Evolutionary conservation across 441 rosid genomes (phyloP).

Genomic region (Erodium texanum): DNA sequence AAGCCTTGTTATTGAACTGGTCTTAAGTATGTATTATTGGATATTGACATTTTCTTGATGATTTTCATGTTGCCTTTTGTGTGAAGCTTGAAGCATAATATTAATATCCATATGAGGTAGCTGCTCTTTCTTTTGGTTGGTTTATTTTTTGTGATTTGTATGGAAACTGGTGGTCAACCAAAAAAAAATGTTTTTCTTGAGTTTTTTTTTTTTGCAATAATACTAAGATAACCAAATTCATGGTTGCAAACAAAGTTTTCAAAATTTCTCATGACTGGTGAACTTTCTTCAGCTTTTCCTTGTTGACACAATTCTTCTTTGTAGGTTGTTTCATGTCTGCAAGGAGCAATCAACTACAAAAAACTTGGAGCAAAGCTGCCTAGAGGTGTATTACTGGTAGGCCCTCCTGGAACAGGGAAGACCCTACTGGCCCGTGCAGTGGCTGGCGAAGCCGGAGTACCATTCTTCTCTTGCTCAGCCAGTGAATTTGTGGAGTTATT

Average conservation of each 20-base stretch:
- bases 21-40: not conserved
- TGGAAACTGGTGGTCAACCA: not conserved
- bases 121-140: not conserved
- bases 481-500: constrained; percentile 91
- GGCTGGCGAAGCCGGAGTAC: constrained; percentile 95
- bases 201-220: not conserved
- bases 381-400: constrained; percentile 81
- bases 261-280: constrained; percentile 3
- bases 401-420: constrained; percentile 98
- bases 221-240: not conserved
- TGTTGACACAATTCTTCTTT: constrained; percentile 23
- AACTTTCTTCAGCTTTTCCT: constrained; percentile 9
- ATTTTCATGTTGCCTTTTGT: not conserved
- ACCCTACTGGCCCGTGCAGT: constrained; percentile 94
- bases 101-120: not conserved
- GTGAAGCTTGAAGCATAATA: not conserved
- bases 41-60: not conserved
- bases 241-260: not conserved
- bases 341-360: constrained; percentile 78
- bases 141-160: not conserved
- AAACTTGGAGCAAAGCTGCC: constrained; percentile 87
- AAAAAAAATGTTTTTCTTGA: not conserved
- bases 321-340: constrained; percentile 92
- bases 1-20: not conserved
- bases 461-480: constrained; percentile 85